Base-by-base conservation (phyloP, 306 rosid genomes). In the Delonix regia region DNA sequence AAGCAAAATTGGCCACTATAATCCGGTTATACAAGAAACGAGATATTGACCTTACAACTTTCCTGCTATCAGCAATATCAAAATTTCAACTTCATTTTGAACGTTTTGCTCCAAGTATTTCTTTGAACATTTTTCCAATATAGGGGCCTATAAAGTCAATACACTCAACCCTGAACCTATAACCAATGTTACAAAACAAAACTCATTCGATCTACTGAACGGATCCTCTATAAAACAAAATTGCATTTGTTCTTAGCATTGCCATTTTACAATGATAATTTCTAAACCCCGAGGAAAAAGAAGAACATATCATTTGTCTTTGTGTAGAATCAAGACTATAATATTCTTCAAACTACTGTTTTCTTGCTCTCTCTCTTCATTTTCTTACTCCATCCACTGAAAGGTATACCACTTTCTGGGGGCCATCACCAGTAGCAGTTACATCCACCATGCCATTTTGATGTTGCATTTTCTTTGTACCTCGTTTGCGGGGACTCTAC, bases 401-500 rank as follows among this genome's bases (percentile, higher is more conserved):
- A 57, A 22, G 77, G 39, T 10, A 22, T 52, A 33, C 73, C 65
- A 47, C 83, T 81, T 71, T 39, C 68, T 27, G 53, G 45, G 12
- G 81, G 13, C 79, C 71, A 25, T 90, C 82, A 25, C 89, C 82
- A 33, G 69, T 68, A 5, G 63, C 21, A 1, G 53, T 76, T 45
- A 30, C 51, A 48, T 85, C 55, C 4, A 68, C 21, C 33, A 19
- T 19, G 27, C 74, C 86, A 34, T 71, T 75, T 47, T 80, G 73
- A 70, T 48, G 84, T 39, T 44, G 83, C 64, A 30, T 80, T 78
- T 86, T 89, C 87, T 74, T 84, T 82, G 71, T 82, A 34, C 63
- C 70, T 70, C 59, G 24, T 75, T 80, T 44, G 79, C 81, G 74
- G 34, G 72, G 51, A 75, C 80, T 55, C 98, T 90, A 89, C 83